Evolutionary conservation across 2,329 filamentous ascomycete species (phyloP).

Genomic region (Colletotrichum tanaceti): DNA sequence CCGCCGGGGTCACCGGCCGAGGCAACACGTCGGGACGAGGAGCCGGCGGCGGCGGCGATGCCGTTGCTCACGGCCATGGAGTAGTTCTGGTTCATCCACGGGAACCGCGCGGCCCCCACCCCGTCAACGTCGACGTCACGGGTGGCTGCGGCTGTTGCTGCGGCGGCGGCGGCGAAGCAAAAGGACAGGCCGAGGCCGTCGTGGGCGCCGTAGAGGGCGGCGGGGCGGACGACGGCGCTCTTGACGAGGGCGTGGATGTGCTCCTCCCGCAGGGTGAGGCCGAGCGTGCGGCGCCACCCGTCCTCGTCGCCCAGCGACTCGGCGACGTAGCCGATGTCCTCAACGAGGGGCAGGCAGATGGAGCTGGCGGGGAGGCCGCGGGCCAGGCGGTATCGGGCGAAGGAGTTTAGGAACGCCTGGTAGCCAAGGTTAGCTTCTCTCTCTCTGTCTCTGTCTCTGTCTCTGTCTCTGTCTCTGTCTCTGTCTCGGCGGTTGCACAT

Average conservation of each 20-base stretch:
- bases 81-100: conserved; percentile 20
- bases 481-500: no score
- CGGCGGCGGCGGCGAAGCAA: conserved; percentile 17
- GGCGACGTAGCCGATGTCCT: conserved; percentile 19
- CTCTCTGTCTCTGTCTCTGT: no score
- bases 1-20: no score
- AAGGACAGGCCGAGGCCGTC: conserved; percentile 1
- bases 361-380: conserved; percentile 11
- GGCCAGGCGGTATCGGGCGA: conserved; percentile 9
- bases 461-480: no score
- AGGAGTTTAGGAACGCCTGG: conserved; percentile 14
- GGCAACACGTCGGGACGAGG: no score
- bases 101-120: neutral
- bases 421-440: no score
- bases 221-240: conserved; percentile 1
- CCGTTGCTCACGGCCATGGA: conserved; percentile 12
- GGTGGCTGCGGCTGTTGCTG: no score
- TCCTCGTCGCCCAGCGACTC: conserved; percentile 13
- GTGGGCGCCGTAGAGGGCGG: neutral
- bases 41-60: neutral
- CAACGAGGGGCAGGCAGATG: conserved; percentile 9
- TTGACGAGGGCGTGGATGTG: conserved; percentile 19
- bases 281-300: conserved; percentile 6
- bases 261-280: conserved; percentile 11
- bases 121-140: no score